Percentiles rank a stretch among this genome's conserved stretches.
phyloP scores from a whole-genome alignment of 441 rosid genomes.

The Brassica balearica region DNA sequence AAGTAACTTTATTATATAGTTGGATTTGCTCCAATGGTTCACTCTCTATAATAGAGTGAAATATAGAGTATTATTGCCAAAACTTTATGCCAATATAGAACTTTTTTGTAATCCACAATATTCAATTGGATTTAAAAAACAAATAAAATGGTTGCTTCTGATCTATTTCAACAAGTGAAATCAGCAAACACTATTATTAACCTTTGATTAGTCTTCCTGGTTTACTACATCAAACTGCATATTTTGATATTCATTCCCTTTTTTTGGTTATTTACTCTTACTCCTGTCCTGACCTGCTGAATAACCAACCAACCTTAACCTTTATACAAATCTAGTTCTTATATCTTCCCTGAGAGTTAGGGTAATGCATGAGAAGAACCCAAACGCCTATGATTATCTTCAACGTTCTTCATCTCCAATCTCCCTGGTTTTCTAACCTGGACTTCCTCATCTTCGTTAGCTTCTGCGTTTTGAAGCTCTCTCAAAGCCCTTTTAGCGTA shows the following conservation, averaged over 20 bases:
- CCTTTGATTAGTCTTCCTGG: slow-evolving; percentile 27
- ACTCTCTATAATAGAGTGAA: too few species aligned
- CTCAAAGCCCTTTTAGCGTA: slow-evolving; percentile 83
- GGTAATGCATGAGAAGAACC: slow-evolving; percentile 42
- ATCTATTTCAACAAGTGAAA: slow-evolving; percentile 29
- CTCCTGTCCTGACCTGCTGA: slow-evolving; percentile 26
- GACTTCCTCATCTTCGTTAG: slow-evolving; percentile 43
- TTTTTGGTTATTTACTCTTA: slow-evolving; percentile 37
- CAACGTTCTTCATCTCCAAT: slow-evolving; percentile 68
- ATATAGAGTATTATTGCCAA: not conserved
- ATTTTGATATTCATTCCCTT: not conserved
- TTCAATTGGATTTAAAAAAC: not conserved
- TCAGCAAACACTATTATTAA: slow-evolving; percentile 28
- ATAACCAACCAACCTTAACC: slow-evolving; percentile 25
- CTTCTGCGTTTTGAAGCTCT: slow-evolving; percentile 66
- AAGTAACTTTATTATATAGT: too few species aligned
- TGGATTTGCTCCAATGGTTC: too few species aligned
- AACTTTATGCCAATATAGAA: not conserved
- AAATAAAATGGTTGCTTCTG: not conserved
- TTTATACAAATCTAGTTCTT: slow-evolving; percentile 36
- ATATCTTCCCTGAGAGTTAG: slow-evolving; percentile 12
- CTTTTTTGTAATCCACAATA: not conserved
- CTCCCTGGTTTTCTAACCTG: slow-evolving; percentile 36
- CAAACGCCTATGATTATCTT: slow-evolving; percentile 46
- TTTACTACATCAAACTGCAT: slow-evolving; percentile 32